Percentiles rank a stretch among this genome's conserved stretches.
phyloP scores from a whole-genome alignment of 2,329 filamentous ascomycete genomes.

The Cryoendolithus antarcticus region DNA sequence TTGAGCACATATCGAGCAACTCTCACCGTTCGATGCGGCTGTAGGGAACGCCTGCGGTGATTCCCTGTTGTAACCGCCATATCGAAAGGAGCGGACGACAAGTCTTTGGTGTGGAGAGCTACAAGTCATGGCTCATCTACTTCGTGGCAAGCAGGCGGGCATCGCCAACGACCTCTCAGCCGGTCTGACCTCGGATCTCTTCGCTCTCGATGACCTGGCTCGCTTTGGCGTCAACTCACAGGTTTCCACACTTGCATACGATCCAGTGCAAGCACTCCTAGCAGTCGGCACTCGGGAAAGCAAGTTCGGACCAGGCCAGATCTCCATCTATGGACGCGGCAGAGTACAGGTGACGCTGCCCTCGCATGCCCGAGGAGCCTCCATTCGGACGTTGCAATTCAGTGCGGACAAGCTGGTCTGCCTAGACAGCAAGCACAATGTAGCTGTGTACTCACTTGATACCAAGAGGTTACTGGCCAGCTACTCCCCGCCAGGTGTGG shows the following conservation, averaged over 20 bases:
- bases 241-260: slow-evolving; percentile 71
- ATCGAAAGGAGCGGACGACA: too few relatives aligned
- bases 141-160: slow-evolving; percentile 86
- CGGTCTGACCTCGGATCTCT: slow-evolving; percentile 63
- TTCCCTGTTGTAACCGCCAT: too few relatives aligned
- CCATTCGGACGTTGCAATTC: slow-evolving; percentile 69
- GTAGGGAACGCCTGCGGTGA: too few relatives aligned
- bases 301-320: slow-evolving; percentile 71
- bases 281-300: slow-evolving; percentile 84
- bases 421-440: slow-evolving; percentile 73
- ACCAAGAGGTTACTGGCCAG: slow-evolving; percentile 53
- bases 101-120: slow-evolving; percentile 1
- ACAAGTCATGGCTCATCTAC: slow-evolving; percentile 65
- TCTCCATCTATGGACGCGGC: slow-evolving; percentile 77
- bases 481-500: slow-evolving; percentile 64
- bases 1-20: too few relatives aligned
- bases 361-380: slow-evolving; percentile 54
- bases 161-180: slow-evolving; percentile 84
- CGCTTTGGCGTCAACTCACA: slow-evolving; percentile 62
- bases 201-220: slow-evolving; percentile 68
- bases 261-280: slow-evolving; percentile 84
- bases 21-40: too few relatives aligned
- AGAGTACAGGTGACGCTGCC: slow-evolving; percentile 66
- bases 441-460: slow-evolving; percentile 71
- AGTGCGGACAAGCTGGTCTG: slow-evolving; percentile 75